These are phyloP conservation scores for Capronia coronata DNA, from an alignment of 2,329 filamentous ascomycete genomes.

Conservation along the genomic window DNA sequence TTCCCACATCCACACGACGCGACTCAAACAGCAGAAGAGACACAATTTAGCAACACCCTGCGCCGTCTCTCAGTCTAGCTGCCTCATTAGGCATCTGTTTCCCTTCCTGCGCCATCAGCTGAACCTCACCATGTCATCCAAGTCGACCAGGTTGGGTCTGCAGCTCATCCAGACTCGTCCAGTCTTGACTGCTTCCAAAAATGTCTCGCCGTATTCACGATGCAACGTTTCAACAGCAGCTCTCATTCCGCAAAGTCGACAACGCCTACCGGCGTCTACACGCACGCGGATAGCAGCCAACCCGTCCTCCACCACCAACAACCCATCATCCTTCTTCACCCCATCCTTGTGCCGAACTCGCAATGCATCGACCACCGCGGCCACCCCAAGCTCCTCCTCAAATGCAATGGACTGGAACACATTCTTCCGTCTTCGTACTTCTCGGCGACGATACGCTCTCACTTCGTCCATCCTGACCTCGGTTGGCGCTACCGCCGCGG, in stretches of 20 bases:
- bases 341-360: slow-evolving; percentile 21
- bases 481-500: slow-evolving; percentile 54
- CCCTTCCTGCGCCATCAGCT: slow-evolving; percentile 2
- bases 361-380: slow-evolving; percentile 19
- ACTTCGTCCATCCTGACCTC: slow-evolving; percentile 65
- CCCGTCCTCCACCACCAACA: slow-evolving; percentile 9
- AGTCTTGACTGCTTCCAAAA: slow-evolving; percentile 8
- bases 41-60: too few species aligned
- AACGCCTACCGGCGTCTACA: slow-evolving; percentile 8
- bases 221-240: slow-evolving; percentile 16
- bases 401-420: slow-evolving; percentile 71
- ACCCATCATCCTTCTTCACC: slow-evolving; percentile 25
- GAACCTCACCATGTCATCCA: slow-evolving; percentile 14
- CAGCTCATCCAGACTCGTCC: slow-evolving; percentile 17
- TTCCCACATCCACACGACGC: too few species aligned
- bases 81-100: background rate
- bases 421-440: slow-evolving; percentile 85
- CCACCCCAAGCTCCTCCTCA: slow-evolving; percentile 5
- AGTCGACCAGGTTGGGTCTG: slow-evolving; percentile 14
- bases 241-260: slow-evolving; percentile 25
- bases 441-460: slow-evolving; percentile 75
- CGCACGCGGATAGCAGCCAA: slow-evolving; percentile 11
- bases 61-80: background rate
- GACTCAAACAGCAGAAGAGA: too few species aligned
- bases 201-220: slow-evolving; percentile 6